Conservation (phyloP, 2,329 filamentous ascomycete genomes). For the Phyllosticta paracitricarpa region DNA sequence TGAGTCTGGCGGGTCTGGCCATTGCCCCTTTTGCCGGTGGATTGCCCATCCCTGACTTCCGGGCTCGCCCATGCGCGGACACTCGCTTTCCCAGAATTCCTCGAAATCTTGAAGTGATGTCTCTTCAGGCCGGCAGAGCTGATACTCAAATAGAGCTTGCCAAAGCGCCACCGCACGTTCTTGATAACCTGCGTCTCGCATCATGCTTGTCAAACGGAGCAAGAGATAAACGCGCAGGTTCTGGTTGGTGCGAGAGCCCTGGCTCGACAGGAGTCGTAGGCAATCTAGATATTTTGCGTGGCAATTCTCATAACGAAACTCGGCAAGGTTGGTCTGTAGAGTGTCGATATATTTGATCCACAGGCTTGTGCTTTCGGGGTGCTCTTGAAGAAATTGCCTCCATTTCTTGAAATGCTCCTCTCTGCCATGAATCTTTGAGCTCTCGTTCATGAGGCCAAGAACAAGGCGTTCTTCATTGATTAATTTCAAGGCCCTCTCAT, state of each 20-base stretch:
- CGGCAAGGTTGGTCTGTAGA: conserved; percentile 54
- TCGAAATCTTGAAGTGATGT: conserved; percentile 38
- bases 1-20: conserved; percentile 15
- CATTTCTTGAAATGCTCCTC: conserved; percentile 55
- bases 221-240: conserved; percentile 52
- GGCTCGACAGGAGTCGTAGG: conserved; percentile 36
- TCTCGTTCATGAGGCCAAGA: conserved; percentile 62
- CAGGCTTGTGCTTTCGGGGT: conserved; percentile 50
- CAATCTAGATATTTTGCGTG: conserved; percentile 51
- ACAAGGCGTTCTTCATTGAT: conserved; percentile 46
- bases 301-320: conserved; percentile 59
- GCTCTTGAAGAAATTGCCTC: conserved; percentile 48
- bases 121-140: conserved; percentile 47
- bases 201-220: conserved; percentile 61
- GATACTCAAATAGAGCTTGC: conserved; percentile 71
- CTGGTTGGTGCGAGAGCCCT: conserved; percentile 8
- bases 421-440: conserved; percentile 61
- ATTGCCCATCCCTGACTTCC: conserved; percentile 60
- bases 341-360: conserved; percentile 69
- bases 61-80: conserved; percentile 65
- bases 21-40: conserved; percentile 8
- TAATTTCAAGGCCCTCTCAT: conserved; percentile 63
- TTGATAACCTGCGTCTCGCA: conserved; percentile 65
- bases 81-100: conserved; percentile 82
- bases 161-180: conserved; percentile 71